Evolutionary conservation across 139 green algal genomes (phyloP).

Genomic region (Chlorella sorokiniana): DNA sequence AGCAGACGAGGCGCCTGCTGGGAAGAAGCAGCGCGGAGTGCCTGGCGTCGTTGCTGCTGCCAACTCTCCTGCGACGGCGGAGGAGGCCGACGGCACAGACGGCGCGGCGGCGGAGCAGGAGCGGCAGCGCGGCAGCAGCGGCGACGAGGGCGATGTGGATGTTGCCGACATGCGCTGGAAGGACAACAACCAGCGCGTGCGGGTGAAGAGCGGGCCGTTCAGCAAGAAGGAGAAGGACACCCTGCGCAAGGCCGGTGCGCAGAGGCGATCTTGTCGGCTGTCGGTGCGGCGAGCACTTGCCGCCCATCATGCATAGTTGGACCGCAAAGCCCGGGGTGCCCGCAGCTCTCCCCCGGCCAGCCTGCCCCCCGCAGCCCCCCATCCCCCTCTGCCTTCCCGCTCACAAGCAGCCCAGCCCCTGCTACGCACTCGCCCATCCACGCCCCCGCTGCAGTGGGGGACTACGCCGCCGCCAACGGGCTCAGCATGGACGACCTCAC

Average conservation of each 20-base stretch:
- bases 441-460: constrained; percentile 19
- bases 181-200: constrained; percentile 44
- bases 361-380: no score
- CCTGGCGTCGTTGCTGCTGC: background rate
- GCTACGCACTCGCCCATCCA: no score
- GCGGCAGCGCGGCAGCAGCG: background rate
- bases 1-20: background rate
- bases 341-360: no score
- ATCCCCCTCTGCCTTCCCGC: no score
- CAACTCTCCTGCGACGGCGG: background rate
- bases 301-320: no score
- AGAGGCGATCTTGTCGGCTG: no score
- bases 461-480: constrained; percentile 40
- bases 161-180: constrained; percentile 43
- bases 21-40: background rate
- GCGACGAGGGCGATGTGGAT: background rate
- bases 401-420: no score
- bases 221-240: constrained; percentile 55
- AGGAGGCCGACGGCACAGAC: constrained; percentile 12
- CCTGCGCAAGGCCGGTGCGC: constrained; percentile 43
- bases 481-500: constrained; percentile 28
- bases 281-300: no score
- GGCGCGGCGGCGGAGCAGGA: background rate
- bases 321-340: no score
- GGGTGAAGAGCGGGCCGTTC: constrained; percentile 69